Conservation (phyloP, 495 filamentous ascomycete genomes). For the Aspergillus biplanus region DNA sequence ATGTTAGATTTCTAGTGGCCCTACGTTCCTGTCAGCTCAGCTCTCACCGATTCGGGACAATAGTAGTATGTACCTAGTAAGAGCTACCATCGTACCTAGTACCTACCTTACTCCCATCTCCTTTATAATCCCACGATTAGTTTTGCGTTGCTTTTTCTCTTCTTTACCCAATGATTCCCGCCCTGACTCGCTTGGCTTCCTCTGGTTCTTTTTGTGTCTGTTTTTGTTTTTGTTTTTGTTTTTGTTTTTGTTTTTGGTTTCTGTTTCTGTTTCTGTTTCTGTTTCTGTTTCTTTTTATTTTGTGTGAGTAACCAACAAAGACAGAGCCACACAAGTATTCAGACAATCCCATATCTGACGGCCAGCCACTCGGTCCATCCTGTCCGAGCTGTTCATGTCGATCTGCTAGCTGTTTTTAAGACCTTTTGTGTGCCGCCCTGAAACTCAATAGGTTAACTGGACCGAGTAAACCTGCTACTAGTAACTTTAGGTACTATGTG, state of each 20-base stretch:
- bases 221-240: slow-evolving; percentile 1
- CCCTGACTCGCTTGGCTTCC: background rate
- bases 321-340: slow-evolving; percentile 1
- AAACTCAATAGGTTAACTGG: slow-evolving; percentile 14
- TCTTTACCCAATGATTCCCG: background rate
- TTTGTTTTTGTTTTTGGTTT: slow-evolving; percentile 12
- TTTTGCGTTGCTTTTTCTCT: slow-evolving; percentile 3
- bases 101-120: too few relatives aligned
- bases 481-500: background rate
- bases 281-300: background rate
- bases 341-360: background rate
- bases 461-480: slow-evolving; percentile 2
- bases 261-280: slow-evolving; percentile 3
- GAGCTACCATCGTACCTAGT: too few relatives aligned
- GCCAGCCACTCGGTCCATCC: background rate
- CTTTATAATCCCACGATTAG: slow-evolving; percentile 1
- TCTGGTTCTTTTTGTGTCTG: slow-evolving; percentile 11
- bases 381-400: background rate
- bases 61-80: too few relatives aligned
- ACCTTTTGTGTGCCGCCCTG: slow-evolving; percentile 3
- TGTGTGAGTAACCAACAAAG: background rate
- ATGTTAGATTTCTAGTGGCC: slow-evolving; percentile 16
- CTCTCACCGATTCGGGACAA: slow-evolving; percentile 6
- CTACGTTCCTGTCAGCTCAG: slow-evolving; percentile 10
- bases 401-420: background rate